These are phyloP conservation scores for Entonaema liquescens DNA, from an alignment of 495 filamentous ascomycete genomes.

Conservation along the genomic window DNA sequence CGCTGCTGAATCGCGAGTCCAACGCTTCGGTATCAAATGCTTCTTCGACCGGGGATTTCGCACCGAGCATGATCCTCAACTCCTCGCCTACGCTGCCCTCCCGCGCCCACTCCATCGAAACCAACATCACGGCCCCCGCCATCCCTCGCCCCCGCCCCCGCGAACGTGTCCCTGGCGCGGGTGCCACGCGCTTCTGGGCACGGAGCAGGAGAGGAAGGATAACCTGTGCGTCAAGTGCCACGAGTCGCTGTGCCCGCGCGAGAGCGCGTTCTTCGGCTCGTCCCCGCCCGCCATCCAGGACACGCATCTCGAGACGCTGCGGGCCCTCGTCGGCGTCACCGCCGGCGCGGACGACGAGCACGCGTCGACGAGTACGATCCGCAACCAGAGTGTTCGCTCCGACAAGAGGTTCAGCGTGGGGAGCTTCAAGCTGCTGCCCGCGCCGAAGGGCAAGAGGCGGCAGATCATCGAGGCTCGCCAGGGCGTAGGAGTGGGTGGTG, in stretches of 20 bases:
- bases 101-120: neutral
- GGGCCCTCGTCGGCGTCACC: neutral
- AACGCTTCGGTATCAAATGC: neutral
- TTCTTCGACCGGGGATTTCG: neutral
- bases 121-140: neutral
- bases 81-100: slow-evolving; percentile 18
- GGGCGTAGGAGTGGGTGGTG: neutral
- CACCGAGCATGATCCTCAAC: slow-evolving; percentile 6
- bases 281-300: neutral
- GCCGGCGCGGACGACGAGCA: neutral
- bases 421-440: slow-evolving; percentile 34
- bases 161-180: slow-evolving; percentile 52
- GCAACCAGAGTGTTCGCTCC: neutral
- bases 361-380: neutral
- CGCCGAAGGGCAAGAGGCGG: slow-evolving; percentile 16
- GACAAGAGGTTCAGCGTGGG: neutral
- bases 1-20: neutral
- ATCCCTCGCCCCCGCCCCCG: slow-evolving; percentile 53
- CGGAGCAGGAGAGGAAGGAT: slow-evolving; percentile 16
- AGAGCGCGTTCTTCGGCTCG: slow-evolving; percentile 32
- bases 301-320: neutral
- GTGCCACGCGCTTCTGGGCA: slow-evolving; percentile 14
- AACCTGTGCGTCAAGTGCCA: slow-evolving; percentile 41
- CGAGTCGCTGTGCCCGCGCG: slow-evolving; percentile 26
- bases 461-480: neutral